phyloP scores from a whole-genome alignment of 192 early-diverging fungal genomes.

The Dissophora globulifera region DNA sequence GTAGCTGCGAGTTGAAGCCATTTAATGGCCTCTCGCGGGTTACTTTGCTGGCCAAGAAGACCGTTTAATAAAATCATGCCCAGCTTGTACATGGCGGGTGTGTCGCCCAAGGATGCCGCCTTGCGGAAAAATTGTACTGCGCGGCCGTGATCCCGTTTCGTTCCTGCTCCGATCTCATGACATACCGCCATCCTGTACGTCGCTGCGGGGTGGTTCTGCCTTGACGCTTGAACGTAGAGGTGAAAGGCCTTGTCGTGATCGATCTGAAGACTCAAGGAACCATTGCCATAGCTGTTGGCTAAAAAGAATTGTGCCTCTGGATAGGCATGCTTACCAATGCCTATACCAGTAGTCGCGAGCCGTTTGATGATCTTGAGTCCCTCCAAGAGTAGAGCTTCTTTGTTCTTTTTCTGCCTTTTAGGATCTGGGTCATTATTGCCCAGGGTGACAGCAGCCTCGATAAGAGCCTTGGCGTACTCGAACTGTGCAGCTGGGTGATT shows the following conservation, averaged over 20 bases:
- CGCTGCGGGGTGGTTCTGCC: slow-evolving; percentile 89
- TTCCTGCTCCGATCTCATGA: slow-evolving; percentile 94
- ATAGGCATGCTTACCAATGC: slow-evolving; percentile 76
- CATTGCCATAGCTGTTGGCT: slow-evolving; percentile 90
- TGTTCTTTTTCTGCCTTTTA: slow-evolving; percentile 74
- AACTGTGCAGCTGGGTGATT: slow-evolving; percentile 81
- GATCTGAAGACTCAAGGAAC: slow-evolving; percentile 75
- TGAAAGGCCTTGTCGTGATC: slow-evolving; percentile 93
- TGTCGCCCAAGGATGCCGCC: slow-evolving; percentile 89
- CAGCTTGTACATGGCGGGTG: slow-evolving; percentile 97
- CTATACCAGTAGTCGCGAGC: slow-evolving; percentile 74
- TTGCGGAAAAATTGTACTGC: slow-evolving; percentile 95
- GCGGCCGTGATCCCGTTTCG: slow-evolving; percentile 81
- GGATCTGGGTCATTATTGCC: slow-evolving; percentile 70
- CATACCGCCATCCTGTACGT: slow-evolving; percentile 96
- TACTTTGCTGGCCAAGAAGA: slow-evolving; percentile 71
- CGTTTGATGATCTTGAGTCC: slow-evolving; percentile 89
- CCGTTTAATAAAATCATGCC: slow-evolving; percentile 94
- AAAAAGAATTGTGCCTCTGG: slow-evolving; percentile 95
- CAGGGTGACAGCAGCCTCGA: slow-evolving; percentile 79
- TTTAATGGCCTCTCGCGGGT: slow-evolving; percentile 91
- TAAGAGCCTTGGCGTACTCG: slow-evolving; percentile 88
- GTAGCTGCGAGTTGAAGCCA: slow-evolving; percentile 93
- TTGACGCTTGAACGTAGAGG: slow-evolving; percentile 92
- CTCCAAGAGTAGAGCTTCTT: slow-evolving; percentile 81